These are phyloP conservation scores for Cryptosporidium canis DNA, from an alignment of 169 alveolate genomes.

Conservation along the genomic window DNA sequence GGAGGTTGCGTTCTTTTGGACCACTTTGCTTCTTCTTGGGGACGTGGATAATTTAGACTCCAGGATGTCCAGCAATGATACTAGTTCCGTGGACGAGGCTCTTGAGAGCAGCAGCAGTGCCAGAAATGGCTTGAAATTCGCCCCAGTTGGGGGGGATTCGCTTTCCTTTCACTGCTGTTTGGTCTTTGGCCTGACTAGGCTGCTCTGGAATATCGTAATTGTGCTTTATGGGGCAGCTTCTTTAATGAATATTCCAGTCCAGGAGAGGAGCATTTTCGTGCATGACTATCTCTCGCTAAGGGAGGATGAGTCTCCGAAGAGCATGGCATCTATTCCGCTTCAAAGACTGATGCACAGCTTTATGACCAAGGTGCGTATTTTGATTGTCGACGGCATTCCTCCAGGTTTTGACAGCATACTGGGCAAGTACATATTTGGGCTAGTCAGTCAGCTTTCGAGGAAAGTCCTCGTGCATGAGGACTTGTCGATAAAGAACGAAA, in stretches of 20 bases:
- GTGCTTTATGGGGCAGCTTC: slow-evolving; percentile 18
- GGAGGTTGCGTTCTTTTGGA: slow-evolving; percentile 47
- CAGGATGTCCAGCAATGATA: slow-evolving; percentile 22
- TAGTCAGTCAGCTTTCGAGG: not conserved
- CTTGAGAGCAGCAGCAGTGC: not conserved
- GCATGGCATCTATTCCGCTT: not conserved
- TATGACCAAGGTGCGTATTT: not conserved
- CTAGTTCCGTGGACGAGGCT: not conserved
- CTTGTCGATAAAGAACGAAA: not conserved
- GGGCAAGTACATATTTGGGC: not conserved
- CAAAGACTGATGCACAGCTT: not conserved
- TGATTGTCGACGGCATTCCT: slow-evolving; percentile 10
- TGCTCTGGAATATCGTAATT: slow-evolving; percentile 10
- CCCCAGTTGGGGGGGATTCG: not conserved
- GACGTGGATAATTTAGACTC: not conserved
- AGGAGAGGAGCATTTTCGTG: not conserved
- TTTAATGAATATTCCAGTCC: not conserved
- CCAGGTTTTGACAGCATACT: not conserved
- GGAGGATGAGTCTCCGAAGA: not conserved
- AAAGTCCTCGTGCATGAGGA: not conserved
- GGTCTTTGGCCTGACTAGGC: slow-evolving; percentile 29
- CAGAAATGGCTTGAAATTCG: not conserved
- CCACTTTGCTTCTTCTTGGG: not conserved
- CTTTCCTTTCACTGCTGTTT: slow-evolving; percentile 18
- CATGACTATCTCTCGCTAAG: not conserved